phyloP scores from a whole-genome alignment of 176 grass and related monocot species.

The Musa schizocarpa region DNA sequence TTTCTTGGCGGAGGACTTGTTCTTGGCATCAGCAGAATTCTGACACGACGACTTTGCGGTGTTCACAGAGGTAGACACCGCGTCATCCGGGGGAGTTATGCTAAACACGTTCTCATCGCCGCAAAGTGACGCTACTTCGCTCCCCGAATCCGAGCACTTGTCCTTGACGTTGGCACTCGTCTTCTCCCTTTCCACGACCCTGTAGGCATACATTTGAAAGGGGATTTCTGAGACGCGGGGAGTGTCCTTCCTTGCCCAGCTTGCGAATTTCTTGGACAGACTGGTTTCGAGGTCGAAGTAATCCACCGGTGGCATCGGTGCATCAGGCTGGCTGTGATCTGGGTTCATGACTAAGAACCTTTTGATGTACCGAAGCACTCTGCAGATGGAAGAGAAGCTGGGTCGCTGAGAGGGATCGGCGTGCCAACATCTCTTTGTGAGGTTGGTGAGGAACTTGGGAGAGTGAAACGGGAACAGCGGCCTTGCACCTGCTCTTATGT shows the following conservation, averaged over 20 bases:
- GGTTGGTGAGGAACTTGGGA: slow-evolving; percentile 62
- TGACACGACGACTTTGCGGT: slow-evolving; percentile 25
- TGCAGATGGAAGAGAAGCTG: slow-evolving; percentile 63
- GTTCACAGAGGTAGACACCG: slow-evolving; percentile 16
- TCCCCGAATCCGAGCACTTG: slow-evolving; percentile 47
- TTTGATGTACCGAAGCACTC: slow-evolving; percentile 74
- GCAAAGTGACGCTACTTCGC: slow-evolving; percentile 43
- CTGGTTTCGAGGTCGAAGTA: slow-evolving; percentile 66
- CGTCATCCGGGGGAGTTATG: slow-evolving; percentile 25
- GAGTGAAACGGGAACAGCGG: slow-evolving; percentile 79
- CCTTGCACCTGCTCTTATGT: slow-evolving; percentile 74
- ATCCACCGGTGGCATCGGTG: slow-evolving; percentile 31
- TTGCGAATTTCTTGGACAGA: slow-evolving; percentile 39
- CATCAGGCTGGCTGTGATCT: slow-evolving; percentile 49
- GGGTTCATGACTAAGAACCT: slow-evolving; percentile 76
- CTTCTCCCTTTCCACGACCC: slow-evolving; percentile 65
- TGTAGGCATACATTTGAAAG: slow-evolving; percentile 88
- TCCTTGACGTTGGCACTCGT: slow-evolving; percentile 27
- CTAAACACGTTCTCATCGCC: slow-evolving; percentile 57
- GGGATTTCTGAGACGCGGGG: slow-evolving; percentile 44
- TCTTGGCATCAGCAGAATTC: slow-evolving; percentile 23
- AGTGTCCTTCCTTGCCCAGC: slow-evolving; percentile 32
- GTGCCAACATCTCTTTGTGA: slow-evolving; percentile 85
- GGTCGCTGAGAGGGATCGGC: slow-evolving; percentile 67
- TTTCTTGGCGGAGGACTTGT: slow-evolving; percentile 30